These are phyloP conservation scores for Hortaea sp. DNA, from an alignment of 2,329 filamentous ascomycete species.

Conservation along the genomic window DNA sequence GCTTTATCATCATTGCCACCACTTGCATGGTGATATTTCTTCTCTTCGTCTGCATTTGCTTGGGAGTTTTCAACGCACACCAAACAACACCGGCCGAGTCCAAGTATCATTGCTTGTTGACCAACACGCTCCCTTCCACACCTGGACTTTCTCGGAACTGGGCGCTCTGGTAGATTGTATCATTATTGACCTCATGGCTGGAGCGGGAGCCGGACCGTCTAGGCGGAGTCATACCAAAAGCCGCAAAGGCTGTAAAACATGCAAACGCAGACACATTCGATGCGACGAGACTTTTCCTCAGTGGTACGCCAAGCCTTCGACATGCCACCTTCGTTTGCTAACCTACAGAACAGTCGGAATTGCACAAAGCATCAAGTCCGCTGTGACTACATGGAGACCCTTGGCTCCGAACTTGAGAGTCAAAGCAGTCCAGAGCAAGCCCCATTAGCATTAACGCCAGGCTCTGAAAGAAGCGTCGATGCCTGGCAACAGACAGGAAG, in stretches of 20 bases:
- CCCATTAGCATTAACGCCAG: slow-evolving; percentile 72
- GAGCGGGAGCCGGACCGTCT: slow-evolving; percentile 88
- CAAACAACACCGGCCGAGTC: no score
- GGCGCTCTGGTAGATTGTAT: background rate
- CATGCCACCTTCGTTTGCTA: background rate
- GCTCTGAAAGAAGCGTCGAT: slow-evolving; percentile 71
- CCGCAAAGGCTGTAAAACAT: slow-evolving; percentile 94
- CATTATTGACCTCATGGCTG: slow-evolving; percentile 56
- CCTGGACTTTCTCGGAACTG: background rate
- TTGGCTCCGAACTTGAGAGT: slow-evolving; percentile 52
- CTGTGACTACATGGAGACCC: slow-evolving; percentile 92
- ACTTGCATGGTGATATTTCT: no score
- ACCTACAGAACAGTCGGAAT: slow-evolving; percentile 58
- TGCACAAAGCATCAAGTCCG: slow-evolving; percentile 98
- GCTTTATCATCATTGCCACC: background rate
- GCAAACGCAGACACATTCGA: slow-evolving; percentile 93
- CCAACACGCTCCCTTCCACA: background rate
- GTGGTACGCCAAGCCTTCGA: slow-evolving; percentile 53
- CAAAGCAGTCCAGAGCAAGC: slow-evolving; percentile 43
- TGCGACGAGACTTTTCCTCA: slow-evolving; percentile 97
- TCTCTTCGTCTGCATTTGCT: no score
- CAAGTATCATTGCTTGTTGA: background rate
- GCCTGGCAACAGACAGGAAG: slow-evolving; percentile 75
- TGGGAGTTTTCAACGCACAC: no score
- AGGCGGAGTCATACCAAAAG: slow-evolving; percentile 93